Evolutionary conservation across 148 eudicot species (phyloP).

Genomic region (Gaultheria prostrata): DNA sequence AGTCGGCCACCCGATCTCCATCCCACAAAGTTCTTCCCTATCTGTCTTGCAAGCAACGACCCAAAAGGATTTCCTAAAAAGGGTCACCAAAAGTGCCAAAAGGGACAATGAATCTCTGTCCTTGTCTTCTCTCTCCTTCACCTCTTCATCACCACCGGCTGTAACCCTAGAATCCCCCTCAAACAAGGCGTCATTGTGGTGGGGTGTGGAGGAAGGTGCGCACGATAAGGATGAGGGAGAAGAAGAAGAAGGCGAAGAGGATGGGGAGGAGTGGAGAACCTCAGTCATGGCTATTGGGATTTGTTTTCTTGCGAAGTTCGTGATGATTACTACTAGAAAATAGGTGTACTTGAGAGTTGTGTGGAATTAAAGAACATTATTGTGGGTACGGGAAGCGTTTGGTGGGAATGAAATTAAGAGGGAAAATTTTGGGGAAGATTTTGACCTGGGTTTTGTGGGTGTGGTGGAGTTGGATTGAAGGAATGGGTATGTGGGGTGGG

Average conservation of each 20-base stretch:
- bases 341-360: conserved; percentile 8
- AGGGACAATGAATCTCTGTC: conserved; percentile 69
- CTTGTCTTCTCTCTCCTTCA: conserved; percentile 50
- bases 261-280: conserved; percentile 76
- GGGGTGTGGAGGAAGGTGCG: conserved; percentile 35
- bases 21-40: conserved; percentile 39
- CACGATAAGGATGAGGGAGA: conserved; percentile 28
- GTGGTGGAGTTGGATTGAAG: conserved; percentile 16
- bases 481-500: neutral
- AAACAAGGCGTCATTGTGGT: conserved; percentile 39
- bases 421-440: neutral
- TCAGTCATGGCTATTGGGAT: conserved; percentile 62
- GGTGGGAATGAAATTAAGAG: neutral
- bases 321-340: neutral
- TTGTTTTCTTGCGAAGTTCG: conserved; percentile 5
- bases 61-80: conserved; percentile 71
- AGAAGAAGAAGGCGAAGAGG: conserved; percentile 32
- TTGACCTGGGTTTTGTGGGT: neutral
- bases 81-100: conserved; percentile 60
- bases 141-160: conserved; percentile 16
- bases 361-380: conserved; percentile 17
- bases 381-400: neutral
- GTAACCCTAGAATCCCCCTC: conserved; percentile 29
- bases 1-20: conserved; percentile 98
- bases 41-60: conserved; percentile 52